Evolutionary conservation across 23 red algal genomes (phyloP).

Genomic region (Gracilaria caudata): DNA sequence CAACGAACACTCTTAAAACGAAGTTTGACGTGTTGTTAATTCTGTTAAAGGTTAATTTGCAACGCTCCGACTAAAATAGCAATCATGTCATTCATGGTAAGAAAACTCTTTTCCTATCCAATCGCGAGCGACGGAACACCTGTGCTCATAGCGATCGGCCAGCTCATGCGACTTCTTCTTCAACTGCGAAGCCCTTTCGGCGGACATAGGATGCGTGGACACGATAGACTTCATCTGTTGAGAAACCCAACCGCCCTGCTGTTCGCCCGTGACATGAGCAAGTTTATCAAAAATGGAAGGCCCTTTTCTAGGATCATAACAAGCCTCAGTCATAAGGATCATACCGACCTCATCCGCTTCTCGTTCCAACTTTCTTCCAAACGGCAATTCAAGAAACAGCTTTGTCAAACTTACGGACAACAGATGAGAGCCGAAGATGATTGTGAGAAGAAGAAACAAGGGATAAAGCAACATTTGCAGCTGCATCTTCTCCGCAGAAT

Average conservation of each 20-base stretch:
- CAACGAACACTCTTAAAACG: too few relatives aligned
- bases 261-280: constrained; percentile 17
- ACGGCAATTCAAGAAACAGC: constrained; percentile 74
- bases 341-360: constrained; percentile 95
- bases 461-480: constrained; percentile 71
- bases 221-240: constrained; percentile 38
- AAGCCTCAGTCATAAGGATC: constrained; percentile 75
- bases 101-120: neutral
- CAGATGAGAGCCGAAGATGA: constrained; percentile 62
- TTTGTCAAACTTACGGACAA: constrained; percentile 68
- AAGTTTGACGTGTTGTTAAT: too few relatives aligned
- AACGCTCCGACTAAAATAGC: neutral
- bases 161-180: constrained; percentile 37
- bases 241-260: constrained; percentile 20
- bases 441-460: constrained; percentile 56
- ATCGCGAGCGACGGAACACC: neutral
- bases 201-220: constrained; percentile 87
- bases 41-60: neutral
- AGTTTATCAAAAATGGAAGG: constrained; percentile 81
- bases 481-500: constrained; percentile 87
- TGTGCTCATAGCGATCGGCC: neutral
- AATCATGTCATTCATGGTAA: neutral
- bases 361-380: constrained; percentile 73
- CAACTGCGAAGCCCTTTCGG: constrained; percentile 62
- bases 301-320: constrained; percentile 81